Evolutionary conservation across 192 early-diverging fungal genomes (phyloP), one percentile per base, ranked within the genome.

Genomic region (Coemansia sp.): DNA sequence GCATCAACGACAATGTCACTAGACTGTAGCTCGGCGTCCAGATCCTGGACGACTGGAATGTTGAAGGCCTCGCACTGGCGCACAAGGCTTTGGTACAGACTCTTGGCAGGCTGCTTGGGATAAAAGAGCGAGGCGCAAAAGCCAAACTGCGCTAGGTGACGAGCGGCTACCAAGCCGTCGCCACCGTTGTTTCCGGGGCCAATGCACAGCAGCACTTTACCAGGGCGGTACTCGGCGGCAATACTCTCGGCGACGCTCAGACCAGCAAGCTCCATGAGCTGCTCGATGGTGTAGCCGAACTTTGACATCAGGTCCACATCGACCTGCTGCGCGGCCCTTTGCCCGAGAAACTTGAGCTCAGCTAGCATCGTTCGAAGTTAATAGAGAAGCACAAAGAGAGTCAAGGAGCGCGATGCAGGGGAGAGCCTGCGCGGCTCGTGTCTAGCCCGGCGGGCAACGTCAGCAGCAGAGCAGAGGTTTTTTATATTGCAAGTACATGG

Each of bases 101-200:
- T 80, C 41, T 91, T 93, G 28, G 78, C 59, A 1, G 81, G 79
- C 64, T 81, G 79, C 47, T 90, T 91, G 8, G 94, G 93, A 59
- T 93, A 94, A 53, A 84, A 93, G 1, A 95, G 68, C 15, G 65
- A 65, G 11, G 88, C 88, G 14, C 79, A 52, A 60, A 88, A 95
- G 6, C 94, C 94, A 81, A 94, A 99, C 67, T 93, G 92, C 19
- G 55, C 60, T 20, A 99, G 65, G 58, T 97, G 94, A 23, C 94
- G 83, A 10, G 94, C 94, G 12, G 92, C 91, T 22, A 99, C 96
- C 14, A 99, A 79, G 1, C 88, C 96, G 73, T 99, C 96, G 14
- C 94, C 94, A 23, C 96, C 96, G 69, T 99, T 99, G 65, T 99
- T 98, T 34, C 95, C 96, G 29, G 87, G 87, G 2, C 89, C 91